Percentiles rank a stretch among this genome's conserved stretches.
phyloP scores from a whole-genome alignment of 345 rosid genomes.

The Melastoma malabathricum region DNA sequence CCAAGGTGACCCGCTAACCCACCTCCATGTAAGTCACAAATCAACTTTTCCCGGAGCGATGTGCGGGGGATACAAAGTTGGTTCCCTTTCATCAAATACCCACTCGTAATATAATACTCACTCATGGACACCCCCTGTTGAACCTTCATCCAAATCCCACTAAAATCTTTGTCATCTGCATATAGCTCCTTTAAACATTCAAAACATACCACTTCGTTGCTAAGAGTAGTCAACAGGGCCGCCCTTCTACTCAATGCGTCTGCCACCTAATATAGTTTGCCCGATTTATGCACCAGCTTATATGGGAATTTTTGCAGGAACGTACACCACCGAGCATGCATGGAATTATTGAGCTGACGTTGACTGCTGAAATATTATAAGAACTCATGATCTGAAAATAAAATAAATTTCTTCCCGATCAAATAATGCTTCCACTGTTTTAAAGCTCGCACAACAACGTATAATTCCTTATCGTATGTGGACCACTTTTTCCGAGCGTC shows the following conservation, averaged over 20 bases:
- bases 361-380: background rate
- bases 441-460: background rate
- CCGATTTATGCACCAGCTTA: background rate
- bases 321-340: background rate
- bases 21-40: background rate
- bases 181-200: too few species aligned
- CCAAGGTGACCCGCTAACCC: too few species aligned
- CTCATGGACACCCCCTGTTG: too few species aligned
- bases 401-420: slow-evolving; percentile 3
- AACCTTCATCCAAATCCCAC: too few species aligned
- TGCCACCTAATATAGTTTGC: background rate
- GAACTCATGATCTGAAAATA: background rate
- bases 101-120: background rate
- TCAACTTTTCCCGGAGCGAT: background rate
- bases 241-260: too few species aligned
- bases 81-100: background rate
- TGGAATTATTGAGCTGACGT: background rate
- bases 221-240: too few species aligned
- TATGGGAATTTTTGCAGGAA: slow-evolving; percentile 1
- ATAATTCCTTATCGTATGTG: too few species aligned
- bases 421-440: slow-evolving; percentile 2
- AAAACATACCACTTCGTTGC: too few species aligned
- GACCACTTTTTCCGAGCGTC: too few species aligned
- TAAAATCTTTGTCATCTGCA: too few species aligned
- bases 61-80: background rate